phyloP scores from a whole-genome alignment of 2,329 filamentous ascomycete species.

The Colletotrichum tanaceti region DNA sequence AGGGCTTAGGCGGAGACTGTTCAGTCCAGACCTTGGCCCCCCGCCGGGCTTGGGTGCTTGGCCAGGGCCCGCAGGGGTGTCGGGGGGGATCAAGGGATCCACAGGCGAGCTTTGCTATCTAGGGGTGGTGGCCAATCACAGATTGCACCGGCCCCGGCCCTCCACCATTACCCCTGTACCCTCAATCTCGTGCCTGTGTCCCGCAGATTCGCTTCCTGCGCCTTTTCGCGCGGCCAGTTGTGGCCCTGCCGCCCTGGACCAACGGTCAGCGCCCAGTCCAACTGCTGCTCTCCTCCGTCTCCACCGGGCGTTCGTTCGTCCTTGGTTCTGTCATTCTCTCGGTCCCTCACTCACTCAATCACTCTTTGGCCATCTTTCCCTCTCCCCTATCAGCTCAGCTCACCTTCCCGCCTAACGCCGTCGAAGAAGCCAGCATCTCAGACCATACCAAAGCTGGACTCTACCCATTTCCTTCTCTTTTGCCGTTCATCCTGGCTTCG shows the following conservation, averaged over 20 bases:
- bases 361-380: neutral
- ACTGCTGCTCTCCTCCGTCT: neutral
- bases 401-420: constrained; percentile 24
- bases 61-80: constrained; percentile 29
- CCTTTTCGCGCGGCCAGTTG: neutral
- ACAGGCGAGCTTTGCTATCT: constrained; percentile 15
- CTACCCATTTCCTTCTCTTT: constrained; percentile 6
- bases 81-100: constrained; percentile 40
- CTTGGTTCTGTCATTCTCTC: constrained; percentile 4
- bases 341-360: neutral
- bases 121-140: constrained; percentile 11
- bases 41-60: constrained; percentile 1
- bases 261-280: neutral
- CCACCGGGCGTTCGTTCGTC: constrained; percentile 18
- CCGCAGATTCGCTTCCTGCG: constrained; percentile 36
- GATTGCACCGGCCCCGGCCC: neutral
- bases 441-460: constrained; percentile 11
- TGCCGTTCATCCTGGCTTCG: constrained; percentile 26
- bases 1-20: neutral
- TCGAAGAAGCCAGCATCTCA: constrained; percentile 6
- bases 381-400: constrained; percentile 35
- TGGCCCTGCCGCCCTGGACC: neutral
- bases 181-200: constrained; percentile 40
- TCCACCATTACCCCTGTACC: constrained; percentile 30
- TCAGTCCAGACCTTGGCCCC: constrained; percentile 21